Percentiles rank a stretch among this genome's conserved stretches.
Evolutionary conservation across 2,329 filamentous ascomycete genomes (phyloP).

Genomic region (Monilinia vaccinii-corymbosi): DNA sequence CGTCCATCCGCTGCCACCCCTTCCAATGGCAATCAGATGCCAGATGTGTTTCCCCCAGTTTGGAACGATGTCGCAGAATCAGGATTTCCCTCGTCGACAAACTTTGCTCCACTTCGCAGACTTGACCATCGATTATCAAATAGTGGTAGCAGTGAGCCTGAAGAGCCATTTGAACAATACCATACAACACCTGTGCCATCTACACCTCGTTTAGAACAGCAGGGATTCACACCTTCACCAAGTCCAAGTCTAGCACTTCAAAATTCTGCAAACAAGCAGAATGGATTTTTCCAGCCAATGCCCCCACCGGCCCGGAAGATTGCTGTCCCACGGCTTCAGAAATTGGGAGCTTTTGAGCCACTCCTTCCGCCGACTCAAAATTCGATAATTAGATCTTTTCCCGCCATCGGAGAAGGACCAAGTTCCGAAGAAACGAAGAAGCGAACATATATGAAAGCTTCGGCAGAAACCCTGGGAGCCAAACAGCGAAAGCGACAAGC

Average conservation of each 20-base stretch:
- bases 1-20: neutral
- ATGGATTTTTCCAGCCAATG: neutral
- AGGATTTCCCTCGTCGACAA: neutral
- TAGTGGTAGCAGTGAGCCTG: neutral
- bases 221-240: neutral
- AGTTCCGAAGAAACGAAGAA: neutral
- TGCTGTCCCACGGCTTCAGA: neutral
- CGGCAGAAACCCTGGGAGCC: neutral
- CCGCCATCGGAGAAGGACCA: neutral
- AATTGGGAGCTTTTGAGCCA: neutral
- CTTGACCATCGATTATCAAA: neutral
- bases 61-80: neutral
- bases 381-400: neutral
- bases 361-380: neutral
- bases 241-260: neutral
- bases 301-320: neutral
- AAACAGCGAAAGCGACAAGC: neutral
- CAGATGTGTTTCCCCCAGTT: no score
- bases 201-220: neutral
- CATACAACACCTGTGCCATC: neutral
- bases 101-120: neutral
- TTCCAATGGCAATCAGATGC: neutral
- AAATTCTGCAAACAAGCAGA: neutral
- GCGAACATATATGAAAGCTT: neutral
- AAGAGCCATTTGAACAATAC: neutral